Conservation (phyloP, 208 protist species). For the Acanthamoeba triangularis region DNA sequence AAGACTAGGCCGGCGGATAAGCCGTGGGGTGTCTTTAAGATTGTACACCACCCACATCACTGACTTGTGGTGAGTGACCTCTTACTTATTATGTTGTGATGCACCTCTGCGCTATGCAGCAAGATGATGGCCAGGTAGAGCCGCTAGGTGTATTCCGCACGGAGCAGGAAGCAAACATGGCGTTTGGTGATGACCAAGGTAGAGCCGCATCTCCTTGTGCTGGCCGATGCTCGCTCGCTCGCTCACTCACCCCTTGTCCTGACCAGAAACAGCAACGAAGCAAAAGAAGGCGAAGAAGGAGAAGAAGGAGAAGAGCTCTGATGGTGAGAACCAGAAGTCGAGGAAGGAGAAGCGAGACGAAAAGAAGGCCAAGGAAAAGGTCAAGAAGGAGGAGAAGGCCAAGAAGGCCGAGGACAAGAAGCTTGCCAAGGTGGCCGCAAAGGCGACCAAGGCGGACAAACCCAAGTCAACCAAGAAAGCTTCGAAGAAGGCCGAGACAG, state of each 20-base stretch:
- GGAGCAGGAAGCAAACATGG: too few relatives aligned
- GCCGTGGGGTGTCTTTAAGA: not conserved
- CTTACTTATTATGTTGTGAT: too few relatives aligned
- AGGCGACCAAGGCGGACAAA: too few relatives aligned
- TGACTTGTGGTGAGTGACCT: not conserved
- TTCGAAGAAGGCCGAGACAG: too few relatives aligned
- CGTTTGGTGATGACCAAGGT: not conserved
- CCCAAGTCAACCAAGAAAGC: not conserved
- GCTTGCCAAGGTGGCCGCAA: not conserved
- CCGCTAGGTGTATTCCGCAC: too few relatives aligned
- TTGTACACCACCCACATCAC: not conserved
- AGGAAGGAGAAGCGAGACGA: conserved; percentile 18
- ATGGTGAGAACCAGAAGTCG: not conserved
- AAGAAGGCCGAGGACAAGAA: not conserved
- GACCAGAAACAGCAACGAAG: not conserved
- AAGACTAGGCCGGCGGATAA: not conserved
- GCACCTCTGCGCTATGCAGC: too few relatives aligned
- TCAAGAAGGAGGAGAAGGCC: conserved; percentile 39
- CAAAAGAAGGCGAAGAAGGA: not conserved
- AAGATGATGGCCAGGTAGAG: too few relatives aligned
- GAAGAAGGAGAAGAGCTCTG: not conserved
- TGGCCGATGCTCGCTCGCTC: not conserved
- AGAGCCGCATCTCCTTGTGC: not conserved
- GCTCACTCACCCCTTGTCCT: not conserved
- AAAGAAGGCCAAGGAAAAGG: not conserved